A percentile compares a stretch with the other conserved stretches of the same genome.
phyloP scores from a whole-genome alignment of 176 grass and related monocot genomes.

The Luzula sylvatica region DNA sequence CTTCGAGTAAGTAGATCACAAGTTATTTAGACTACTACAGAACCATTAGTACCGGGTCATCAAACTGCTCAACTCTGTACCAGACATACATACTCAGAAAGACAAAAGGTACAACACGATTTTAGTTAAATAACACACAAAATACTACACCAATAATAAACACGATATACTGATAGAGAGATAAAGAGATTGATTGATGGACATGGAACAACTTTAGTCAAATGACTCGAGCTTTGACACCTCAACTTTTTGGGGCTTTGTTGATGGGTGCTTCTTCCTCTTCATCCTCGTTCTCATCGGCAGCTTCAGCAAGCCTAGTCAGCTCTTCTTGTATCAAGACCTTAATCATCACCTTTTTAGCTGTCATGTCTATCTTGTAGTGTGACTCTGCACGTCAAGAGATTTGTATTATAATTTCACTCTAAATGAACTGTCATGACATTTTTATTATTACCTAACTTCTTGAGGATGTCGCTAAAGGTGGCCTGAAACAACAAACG shows the following conservation, averaged over 20 bases:
- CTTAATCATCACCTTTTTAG: constrained; percentile 29
- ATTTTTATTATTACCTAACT: constrained; percentile 28
- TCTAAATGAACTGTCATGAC: too few relatives aligned
- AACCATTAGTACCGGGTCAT: too few relatives aligned
- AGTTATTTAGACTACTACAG: too few relatives aligned
- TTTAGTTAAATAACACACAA: too few relatives aligned
- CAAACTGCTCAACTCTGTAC: too few relatives aligned
- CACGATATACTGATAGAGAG: too few relatives aligned
- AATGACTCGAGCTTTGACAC: constrained; percentile 13
- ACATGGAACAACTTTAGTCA: too few relatives aligned
- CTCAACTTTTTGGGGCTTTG: neutral
- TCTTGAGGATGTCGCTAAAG: constrained; percentile 41
- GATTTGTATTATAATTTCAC: neutral
- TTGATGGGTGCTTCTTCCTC: constrained; percentile 22
- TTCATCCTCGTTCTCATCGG: constrained; percentile 32
- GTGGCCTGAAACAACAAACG: constrained; percentile 31
- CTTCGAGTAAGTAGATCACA: too few relatives aligned
- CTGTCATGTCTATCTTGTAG: constrained; percentile 32
- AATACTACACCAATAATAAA: too few relatives aligned
- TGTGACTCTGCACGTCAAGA: constrained; percentile 15
- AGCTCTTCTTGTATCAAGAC: constrained; percentile 43
- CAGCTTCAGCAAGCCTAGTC: constrained; percentile 28
- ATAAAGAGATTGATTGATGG: too few relatives aligned
- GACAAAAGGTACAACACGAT: too few relatives aligned
- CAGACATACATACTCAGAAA: too few relatives aligned